Evolutionary conservation across 768 basidiomycete species (phyloP).

Genomic region (Tulasnella sp.): DNA sequence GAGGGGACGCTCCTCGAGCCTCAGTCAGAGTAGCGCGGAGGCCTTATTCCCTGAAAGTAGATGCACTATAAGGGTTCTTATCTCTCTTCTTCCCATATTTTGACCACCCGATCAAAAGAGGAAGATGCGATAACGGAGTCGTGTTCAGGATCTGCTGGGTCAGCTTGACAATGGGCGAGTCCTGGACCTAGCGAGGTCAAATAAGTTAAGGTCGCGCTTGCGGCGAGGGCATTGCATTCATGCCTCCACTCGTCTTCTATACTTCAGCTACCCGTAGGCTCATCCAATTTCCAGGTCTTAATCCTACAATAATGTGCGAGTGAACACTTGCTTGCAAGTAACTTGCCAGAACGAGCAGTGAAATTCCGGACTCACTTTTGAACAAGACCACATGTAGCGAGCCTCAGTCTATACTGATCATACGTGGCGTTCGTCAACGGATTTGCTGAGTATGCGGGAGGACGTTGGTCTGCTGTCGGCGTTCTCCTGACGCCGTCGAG

Average conservation of each 20-base stretch:
- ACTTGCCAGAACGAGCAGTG: conserved; percentile 16
- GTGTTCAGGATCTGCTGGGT: no score
- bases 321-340: conserved; percentile 37
- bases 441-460: conserved; percentile 66
- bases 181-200: conserved; percentile 70
- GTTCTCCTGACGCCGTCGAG: conserved; percentile 12
- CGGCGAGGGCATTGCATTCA: conserved; percentile 36
- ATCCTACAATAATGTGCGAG: conserved; percentile 54
- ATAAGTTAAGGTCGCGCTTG: neutral
- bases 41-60: no score
- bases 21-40: no score
- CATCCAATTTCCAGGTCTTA: conserved; percentile 83
- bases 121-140: no score
- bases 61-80: no score
- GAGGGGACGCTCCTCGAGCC: no score
- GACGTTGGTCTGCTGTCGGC: conserved; percentile 30
- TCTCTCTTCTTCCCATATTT: no score
- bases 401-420: conserved; percentile 83
- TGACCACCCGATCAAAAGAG: no score
- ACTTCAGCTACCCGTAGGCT: conserved; percentile 72
- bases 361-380: conserved; percentile 57
- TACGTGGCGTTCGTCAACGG: conserved; percentile 85
- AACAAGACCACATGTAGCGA: conserved; percentile 82
- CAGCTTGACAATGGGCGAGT: conserved; percentile 83
- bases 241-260: conserved; percentile 90